phyloP scores from a whole-genome alignment of 495 filamentous ascomycete species.

The Cladorrhinum samala region DNA sequence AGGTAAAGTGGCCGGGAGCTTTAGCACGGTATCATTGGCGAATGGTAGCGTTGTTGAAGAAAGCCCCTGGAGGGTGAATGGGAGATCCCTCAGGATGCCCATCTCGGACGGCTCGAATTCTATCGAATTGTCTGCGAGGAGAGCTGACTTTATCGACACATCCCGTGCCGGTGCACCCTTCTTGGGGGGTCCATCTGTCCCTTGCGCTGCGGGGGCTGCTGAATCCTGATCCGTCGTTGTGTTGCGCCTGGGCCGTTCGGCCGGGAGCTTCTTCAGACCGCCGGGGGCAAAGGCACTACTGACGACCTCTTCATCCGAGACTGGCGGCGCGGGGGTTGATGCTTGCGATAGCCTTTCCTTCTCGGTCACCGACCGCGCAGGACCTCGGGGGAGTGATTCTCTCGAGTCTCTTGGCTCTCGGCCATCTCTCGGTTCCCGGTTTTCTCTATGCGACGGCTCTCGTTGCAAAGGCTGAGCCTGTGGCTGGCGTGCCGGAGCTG shows the following conservation, averaged over 20 bases:
- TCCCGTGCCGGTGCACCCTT: slow-evolving; percentile 31
- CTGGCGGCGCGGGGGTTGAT: slow-evolving; percentile 19
- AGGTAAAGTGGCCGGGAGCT: slow-evolving; percentile 72
- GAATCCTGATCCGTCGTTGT: slow-evolving; percentile 25
- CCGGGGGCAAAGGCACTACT: slow-evolving; percentile 51
- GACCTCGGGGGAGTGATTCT: neutral
- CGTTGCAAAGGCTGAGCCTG: slow-evolving; percentile 9
- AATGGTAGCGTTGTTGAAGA: slow-evolving; percentile 82
- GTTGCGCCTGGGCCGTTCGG: slow-evolving; percentile 20
- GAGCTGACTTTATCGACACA: slow-evolving; percentile 45
- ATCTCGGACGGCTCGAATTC: slow-evolving; percentile 57
- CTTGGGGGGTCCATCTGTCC: slow-evolving; percentile 12
- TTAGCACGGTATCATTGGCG: slow-evolving; percentile 53
- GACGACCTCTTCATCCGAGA: slow-evolving; percentile 36
- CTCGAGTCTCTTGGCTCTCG: neutral
- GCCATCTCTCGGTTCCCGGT: neutral
- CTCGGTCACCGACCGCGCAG: slow-evolving; percentile 5
- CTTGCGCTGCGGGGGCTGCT: slow-evolving; percentile 6
- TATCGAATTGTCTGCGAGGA: slow-evolving; percentile 45
- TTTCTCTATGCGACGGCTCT: neutral
- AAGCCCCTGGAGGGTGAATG: slow-evolving; percentile 90
- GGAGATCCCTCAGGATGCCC: slow-evolving; percentile 79
- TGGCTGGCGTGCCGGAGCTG: slow-evolving; percentile 20
- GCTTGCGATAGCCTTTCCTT: slow-evolving; percentile 19
- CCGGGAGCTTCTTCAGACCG: slow-evolving; percentile 42